Evolutionary conservation across 768 basidiomycete species (phyloP).

Genomic region (Postia placenta): DNA sequence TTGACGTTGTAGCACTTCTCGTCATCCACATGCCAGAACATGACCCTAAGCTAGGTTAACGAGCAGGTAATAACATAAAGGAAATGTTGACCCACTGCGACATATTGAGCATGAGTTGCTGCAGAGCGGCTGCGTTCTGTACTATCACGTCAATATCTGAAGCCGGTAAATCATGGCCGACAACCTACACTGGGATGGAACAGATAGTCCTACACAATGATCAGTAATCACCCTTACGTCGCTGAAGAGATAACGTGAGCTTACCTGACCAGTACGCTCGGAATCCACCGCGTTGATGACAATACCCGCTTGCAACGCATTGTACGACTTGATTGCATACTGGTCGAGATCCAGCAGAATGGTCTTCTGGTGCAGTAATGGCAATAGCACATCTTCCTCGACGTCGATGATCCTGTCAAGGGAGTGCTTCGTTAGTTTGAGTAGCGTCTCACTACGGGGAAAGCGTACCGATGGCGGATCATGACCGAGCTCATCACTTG

Average conservation of each 20-base stretch:
- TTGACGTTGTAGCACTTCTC: conserved; percentile 43
- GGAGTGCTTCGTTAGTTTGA: background rate
- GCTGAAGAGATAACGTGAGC: conserved; percentile 1
- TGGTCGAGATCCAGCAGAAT: conserved; percentile 65
- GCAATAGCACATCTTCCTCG: conserved; percentile 64
- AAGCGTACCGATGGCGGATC: conserved; percentile 66
- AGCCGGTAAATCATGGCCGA: background rate
- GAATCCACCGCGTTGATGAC: conserved; percentile 77
- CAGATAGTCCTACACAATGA: conserved; percentile 61
- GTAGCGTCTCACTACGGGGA: background rate
- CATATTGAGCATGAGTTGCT: conserved; percentile 55
- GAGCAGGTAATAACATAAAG: too few species aligned
- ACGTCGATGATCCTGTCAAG: conserved; percentile 61
- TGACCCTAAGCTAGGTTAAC: conserved; percentile 51
- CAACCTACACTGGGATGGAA: conserved; percentile 61
- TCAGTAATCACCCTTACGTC: background rate
- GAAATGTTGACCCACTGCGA: conserved; percentile 66
- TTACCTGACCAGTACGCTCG: conserved; percentile 57
- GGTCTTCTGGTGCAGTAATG: conserved; percentile 52
- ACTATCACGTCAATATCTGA: too few species aligned
- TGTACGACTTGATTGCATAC: conserved; percentile 63
- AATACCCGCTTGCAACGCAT: conserved; percentile 66
- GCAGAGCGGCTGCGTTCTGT: conserved; percentile 51
- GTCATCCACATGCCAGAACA: conserved; percentile 74
- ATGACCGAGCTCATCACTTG: conserved; percentile 73